Evolutionary conservation across 1,284 basidiomycete genomes (phyloP), one percentile per base, ranked within the genome.

Genomic region (Blastosporella zonata): DNA sequence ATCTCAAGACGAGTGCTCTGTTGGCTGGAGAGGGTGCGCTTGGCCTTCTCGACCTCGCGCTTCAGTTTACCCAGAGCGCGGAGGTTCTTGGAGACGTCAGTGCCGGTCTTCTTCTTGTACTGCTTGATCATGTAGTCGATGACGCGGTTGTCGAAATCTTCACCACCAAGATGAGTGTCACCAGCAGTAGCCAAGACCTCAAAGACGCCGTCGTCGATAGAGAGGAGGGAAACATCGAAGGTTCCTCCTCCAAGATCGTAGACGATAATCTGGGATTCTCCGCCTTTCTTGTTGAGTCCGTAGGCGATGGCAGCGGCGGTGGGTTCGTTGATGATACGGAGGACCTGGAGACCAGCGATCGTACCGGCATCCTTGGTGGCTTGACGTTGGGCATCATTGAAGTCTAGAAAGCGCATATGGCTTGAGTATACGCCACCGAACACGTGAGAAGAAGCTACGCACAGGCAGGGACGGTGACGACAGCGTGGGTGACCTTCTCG

Each of bases 271-370:
- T 93, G 91, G 40, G 90, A 88, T 73, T 98, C 95, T 55, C 90
- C 87, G 50, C 81, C 82, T 69, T 91, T 90, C 81, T 97, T 94
- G 84, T 97, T 96, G 46, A 99, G 88, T 78, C 96, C 96, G 71
- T 98, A 98, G 59, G 96, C 95, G 71, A 94, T 93, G 54, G 96
- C 96, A 56, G 96, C 95, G 44, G 96, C 95, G 44, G 96, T 98
- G 46, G 96, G 96, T 73, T 99, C 96, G 75, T 98, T 98, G 75
- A 99, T 95, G 70, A 98, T 97, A 75, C 95, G 93, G 62, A 97
- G 88, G 53, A 98, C 92, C 58, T 88, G 84, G 46, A 99, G 88
- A 70, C 96, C 95, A 44, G 96, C 93, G 62, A 98, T 98, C 33
- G 88, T 91, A 62, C 96, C 96, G 57, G 96, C 94, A 65, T 99